A percentile compares a stretch with the other conserved stretches of the same genome.
Evolutionary conservation across 352 stramenopile genomes (phyloP).

Genomic region (Phytophthora nicotianae): DNA sequence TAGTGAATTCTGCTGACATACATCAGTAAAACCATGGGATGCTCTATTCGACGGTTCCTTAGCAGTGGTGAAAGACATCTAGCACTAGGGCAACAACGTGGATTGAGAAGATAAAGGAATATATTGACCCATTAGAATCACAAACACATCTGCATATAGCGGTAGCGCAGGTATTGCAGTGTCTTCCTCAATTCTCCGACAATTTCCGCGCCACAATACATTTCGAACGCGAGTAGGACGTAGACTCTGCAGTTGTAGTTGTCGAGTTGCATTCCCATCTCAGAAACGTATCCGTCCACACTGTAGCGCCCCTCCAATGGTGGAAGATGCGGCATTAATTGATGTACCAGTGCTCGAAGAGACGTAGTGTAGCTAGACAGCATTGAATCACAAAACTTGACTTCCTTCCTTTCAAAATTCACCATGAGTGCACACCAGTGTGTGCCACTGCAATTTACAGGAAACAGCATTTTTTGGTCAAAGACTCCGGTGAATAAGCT

Average conservation of each 20-base stretch:
- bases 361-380: neutral
- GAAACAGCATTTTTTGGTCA: neutral
- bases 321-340: too few species aligned
- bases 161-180: neutral
- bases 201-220: neutral
- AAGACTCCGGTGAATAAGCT: neutral
- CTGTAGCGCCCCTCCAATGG: too few species aligned
- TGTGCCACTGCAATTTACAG: neutral
- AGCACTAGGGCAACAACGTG: too few species aligned
- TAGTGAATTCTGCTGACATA: neutral
- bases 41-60: too few species aligned
- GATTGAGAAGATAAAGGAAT: too few species aligned
- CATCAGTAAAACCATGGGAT: too few species aligned
- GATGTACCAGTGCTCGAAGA: too few species aligned
- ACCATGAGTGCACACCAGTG: constrained; percentile 8
- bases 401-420: neutral
- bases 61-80: too few species aligned
- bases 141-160: neutral
- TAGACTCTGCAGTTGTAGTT: neutral
- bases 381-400: neutral
- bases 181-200: neutral
- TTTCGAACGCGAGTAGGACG: neutral
- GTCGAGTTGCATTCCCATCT: neutral
- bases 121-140: too few species aligned
- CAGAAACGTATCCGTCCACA: neutral